A percentile compares a stretch with the other conserved stretches of the same genome.
Conservation (phyloP, 331 rosid genomes). For the Erythrophleum ivorense region DNA sequence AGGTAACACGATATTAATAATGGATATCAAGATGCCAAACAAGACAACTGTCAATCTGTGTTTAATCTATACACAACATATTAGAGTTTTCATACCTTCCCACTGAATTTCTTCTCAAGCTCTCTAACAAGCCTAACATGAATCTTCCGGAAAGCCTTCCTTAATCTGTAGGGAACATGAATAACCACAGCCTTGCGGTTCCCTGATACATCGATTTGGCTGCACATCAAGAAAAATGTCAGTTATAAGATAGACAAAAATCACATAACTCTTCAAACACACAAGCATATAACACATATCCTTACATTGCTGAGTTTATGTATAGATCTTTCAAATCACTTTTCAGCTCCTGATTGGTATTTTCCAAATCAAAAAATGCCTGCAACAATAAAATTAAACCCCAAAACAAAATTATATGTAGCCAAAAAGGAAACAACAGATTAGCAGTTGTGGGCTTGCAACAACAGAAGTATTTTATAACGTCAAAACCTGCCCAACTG, state of each 20-base stretch:
- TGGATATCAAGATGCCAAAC: neutral
- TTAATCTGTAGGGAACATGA: constrained; percentile 78
- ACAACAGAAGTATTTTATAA: neutral
- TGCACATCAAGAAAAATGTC: constrained; percentile 42
- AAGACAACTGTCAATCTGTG: neutral
- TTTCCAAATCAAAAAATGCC: constrained; percentile 90
- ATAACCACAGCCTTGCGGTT: constrained; percentile 83
- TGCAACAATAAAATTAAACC: constrained; percentile 39
- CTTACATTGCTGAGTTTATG: constrained; percentile 86
- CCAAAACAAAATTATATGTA: neutral
- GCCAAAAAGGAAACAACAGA: neutral
- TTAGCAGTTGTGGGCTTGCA: neutral
- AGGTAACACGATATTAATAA: neutral
- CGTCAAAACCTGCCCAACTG: constrained; percentile 68
- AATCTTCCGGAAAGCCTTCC: constrained; percentile 85
- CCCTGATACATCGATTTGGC: constrained; percentile 83
- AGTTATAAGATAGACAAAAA: neutral
- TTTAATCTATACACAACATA: neutral
- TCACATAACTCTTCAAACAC: neutral
- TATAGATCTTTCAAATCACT: constrained; percentile 94
- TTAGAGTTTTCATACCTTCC: constrained; percentile 59
- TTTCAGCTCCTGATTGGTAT: constrained; percentile 81
- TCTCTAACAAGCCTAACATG: constrained; percentile 93
- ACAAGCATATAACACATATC: neutral
- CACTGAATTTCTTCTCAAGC: constrained; percentile 93